phyloP scores from a whole-genome alignment of 192 early-diverging fungal genomes.

The Entomortierella parvispora region DNA sequence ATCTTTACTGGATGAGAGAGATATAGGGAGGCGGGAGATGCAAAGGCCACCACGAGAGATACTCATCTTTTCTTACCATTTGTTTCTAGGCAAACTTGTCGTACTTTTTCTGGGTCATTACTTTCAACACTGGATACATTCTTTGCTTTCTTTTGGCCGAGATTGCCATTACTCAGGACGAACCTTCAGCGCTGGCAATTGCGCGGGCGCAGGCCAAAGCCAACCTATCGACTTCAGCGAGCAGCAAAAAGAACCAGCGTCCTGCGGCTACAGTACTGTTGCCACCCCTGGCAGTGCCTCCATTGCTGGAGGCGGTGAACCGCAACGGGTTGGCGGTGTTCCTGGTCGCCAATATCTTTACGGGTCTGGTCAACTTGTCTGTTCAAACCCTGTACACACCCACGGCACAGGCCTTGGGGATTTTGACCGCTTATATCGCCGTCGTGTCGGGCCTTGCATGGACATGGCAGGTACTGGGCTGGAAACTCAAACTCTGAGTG shows the following conservation, averaged over 20 bases:
- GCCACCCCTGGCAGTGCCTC: conserved; percentile 60
- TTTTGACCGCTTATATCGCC: conserved; percentile 66
- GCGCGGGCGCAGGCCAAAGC: conserved; percentile 48
- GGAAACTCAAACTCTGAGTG: conserved; percentile 40
- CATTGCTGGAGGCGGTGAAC: conserved; percentile 77
- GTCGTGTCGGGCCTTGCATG: conserved; percentile 54
- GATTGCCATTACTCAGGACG: conserved; percentile 33
- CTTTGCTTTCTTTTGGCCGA: conserved; percentile 70
- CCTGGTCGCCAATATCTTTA: conserved; percentile 89
- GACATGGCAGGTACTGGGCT: conserved; percentile 43
- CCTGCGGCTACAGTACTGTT: conserved; percentile 52
- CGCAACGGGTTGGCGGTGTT: conserved; percentile 86
- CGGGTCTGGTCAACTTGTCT: conserved; percentile 85
- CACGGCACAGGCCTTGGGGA: conserved; percentile 47
- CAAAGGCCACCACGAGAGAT: no score
- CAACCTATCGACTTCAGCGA: conserved; percentile 41
- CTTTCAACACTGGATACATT: conserved; percentile 74
- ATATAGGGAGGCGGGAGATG: no score
- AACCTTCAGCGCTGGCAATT: conserved; percentile 33
- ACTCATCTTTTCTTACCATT: no score
- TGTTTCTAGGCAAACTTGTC: conserved; percentile 68
- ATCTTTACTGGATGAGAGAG: no score
- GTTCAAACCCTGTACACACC: conserved; percentile 80
- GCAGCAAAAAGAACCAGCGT: conserved; percentile 56
- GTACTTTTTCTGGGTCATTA: conserved; percentile 82